phyloP scores from a whole-genome alignment of 1,284 basidiomycete species.

The Sanguinoderma infundibulare region DNA sequence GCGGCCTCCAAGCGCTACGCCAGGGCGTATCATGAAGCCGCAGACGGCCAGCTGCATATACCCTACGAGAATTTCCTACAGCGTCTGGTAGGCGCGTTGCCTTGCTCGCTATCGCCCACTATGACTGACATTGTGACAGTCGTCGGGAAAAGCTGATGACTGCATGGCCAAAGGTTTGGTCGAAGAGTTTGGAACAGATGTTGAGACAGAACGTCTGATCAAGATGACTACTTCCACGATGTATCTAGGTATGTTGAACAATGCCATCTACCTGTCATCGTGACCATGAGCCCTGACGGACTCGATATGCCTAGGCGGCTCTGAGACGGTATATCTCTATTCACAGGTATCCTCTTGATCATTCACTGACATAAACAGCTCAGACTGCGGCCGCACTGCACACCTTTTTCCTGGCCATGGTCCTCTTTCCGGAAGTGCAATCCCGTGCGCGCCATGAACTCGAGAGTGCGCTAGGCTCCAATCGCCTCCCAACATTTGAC shows the following conservation, averaged over 20 bases:
- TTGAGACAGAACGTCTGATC: background rate
- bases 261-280: background rate
- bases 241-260: slow-evolving; percentile 33
- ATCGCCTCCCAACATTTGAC: slow-evolving; percentile 34
- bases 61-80: slow-evolving; percentile 27
- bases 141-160: background rate
- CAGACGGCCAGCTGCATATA: slow-evolving; percentile 26
- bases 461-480: slow-evolving; percentile 31
- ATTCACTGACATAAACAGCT: background rate
- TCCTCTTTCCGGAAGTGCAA: slow-evolving; percentile 34
- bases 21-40: slow-evolving; percentile 21
- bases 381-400: slow-evolving; percentile 16
- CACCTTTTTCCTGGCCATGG: slow-evolving; percentile 35
- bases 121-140: background rate
- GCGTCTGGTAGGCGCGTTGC: slow-evolving; percentile 11
- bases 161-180: slow-evolving; percentile 14
- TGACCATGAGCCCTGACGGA: background rate
- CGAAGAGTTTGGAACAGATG: slow-evolving; percentile 6
- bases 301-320: background rate
- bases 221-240: slow-evolving; percentile 24
- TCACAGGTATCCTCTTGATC: background rate
- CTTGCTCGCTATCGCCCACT: too few species aligned
- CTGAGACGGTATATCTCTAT: slow-evolving; percentile 12
- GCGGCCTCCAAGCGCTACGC: slow-evolving; percentile 38
- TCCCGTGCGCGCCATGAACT: slow-evolving; percentile 34